These are phyloP conservation scores for Ceriops zippeliana DNA, from an alignment of 345 rosid species.

Conservation along the genomic window DNA sequence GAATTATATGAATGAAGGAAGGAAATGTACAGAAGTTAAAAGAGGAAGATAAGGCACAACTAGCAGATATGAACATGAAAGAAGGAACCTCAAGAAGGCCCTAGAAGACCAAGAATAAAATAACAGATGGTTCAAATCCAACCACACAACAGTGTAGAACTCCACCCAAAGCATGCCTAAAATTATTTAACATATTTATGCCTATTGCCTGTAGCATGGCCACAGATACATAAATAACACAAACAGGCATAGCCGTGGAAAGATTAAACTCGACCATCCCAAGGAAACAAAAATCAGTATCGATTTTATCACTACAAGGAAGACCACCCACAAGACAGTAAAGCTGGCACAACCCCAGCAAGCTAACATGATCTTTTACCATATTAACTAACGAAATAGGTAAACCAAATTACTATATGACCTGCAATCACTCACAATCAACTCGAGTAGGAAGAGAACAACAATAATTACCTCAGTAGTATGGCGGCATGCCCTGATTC, in stretches of 20 bases:
- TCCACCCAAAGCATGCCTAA: not conserved
- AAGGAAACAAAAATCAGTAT: not conserved
- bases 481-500: conserved; percentile 32
- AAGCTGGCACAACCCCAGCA: not conserved
- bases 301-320: not conserved
- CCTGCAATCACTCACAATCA: not conserved
- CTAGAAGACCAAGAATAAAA: not conserved
- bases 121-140: not conserved
- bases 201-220: not conserved
- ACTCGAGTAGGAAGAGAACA: not conserved
- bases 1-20: too few relatives aligned
- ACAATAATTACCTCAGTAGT: conserved; percentile 25
- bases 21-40: not conserved
- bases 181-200: not conserved
- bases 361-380: not conserved
- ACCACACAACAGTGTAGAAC: not conserved
- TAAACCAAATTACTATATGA: too few relatives aligned
- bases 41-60: not conserved
- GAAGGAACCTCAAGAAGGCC: not conserved
- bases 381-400: too few relatives aligned
- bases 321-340: not conserved
- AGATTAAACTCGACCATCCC: too few relatives aligned
- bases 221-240: too few relatives aligned
- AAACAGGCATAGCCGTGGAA: too few relatives aligned
- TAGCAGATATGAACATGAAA: not conserved